Conservation (phyloP, 257 asterid species). For the Linderniella brevidens region DNA sequence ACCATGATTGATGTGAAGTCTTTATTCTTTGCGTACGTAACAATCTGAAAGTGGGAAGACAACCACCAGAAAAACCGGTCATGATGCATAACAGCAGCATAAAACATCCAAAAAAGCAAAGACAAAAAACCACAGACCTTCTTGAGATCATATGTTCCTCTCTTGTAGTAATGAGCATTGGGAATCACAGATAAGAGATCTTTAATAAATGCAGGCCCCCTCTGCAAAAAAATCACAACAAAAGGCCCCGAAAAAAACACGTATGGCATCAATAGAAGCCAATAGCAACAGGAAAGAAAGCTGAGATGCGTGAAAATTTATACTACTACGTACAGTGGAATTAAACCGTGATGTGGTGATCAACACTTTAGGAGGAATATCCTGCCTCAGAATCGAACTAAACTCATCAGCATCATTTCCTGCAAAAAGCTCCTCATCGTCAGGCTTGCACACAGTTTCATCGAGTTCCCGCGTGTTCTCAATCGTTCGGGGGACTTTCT, state of each 20-base stretch:
- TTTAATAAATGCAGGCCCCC: conserved; percentile 76
- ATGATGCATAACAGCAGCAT: background rate
- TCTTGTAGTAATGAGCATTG: conserved; percentile 59
- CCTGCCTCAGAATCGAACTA: conserved; percentile 45
- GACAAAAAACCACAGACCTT: conserved; percentile 23
- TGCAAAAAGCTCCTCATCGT: conserved; percentile 83
- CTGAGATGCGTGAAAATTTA: background rate
- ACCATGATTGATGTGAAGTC: conserved; percentile 82
- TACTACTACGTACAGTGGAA: conserved; percentile 43
- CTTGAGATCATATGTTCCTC: conserved; percentile 92
- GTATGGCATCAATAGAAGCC: conserved; percentile 8
- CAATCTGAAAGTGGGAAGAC: conserved; percentile 33
- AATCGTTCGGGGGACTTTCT: conserved; percentile 57
- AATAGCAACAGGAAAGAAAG: conserved; percentile 4
- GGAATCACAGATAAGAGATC: conserved; percentile 74
- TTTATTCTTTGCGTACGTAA: conserved; percentile 57
- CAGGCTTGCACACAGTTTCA: conserved; percentile 81
- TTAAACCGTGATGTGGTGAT: conserved; percentile 83
- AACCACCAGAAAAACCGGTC: conserved; percentile 1
- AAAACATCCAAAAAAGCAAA: background rate
- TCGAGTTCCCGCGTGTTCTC: conserved; percentile 91
- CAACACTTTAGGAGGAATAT: conserved; percentile 45
- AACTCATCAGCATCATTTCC: conserved; percentile 88
- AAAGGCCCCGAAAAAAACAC: too few species aligned
- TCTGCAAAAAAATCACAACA: conserved; percentile 28